Evolutionary conservation across 208 protist species (phyloP).

Genomic region (Wallacemonas sp.): DNA sequence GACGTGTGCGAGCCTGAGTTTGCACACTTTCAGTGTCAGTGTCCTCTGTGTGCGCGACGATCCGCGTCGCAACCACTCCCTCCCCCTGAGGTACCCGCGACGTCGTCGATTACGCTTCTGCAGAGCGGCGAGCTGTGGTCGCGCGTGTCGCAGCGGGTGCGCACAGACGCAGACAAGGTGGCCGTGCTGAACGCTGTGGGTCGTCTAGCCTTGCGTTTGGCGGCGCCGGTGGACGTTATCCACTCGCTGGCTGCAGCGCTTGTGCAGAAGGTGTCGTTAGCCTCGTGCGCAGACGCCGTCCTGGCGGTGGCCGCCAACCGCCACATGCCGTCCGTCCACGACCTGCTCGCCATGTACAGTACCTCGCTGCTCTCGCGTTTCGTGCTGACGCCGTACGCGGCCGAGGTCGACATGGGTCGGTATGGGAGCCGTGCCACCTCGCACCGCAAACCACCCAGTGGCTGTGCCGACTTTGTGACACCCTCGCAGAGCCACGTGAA

Average conservation of each 20-base stretch:
- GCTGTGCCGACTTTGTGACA: constrained; percentile 11
- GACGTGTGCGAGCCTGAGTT: constrained; percentile 31
- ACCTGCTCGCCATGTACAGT: constrained; percentile 22
- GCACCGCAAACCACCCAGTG: constrained; percentile 19
- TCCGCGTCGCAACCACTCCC: neutral
- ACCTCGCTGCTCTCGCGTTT: constrained; percentile 46
- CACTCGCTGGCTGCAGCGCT: constrained; percentile 27
- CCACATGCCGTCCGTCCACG: constrained; percentile 24
- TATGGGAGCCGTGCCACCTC: neutral
- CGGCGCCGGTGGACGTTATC: constrained; percentile 15
- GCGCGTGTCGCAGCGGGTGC: constrained; percentile 23
- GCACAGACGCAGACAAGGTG: constrained; percentile 5
- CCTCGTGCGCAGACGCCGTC: constrained; percentile 31
- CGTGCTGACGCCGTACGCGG: constrained; percentile 21
- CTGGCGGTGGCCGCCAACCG: constrained; percentile 51
- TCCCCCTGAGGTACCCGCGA: constrained; percentile 33
- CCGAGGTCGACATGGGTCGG: neutral
- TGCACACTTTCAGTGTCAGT: constrained; percentile 70
- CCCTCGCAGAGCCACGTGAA: constrained; percentile 34
- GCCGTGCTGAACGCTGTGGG: constrained; percentile 59
- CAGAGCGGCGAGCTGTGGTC: constrained; percentile 18
- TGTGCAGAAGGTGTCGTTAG: constrained; percentile 26
- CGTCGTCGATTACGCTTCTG: constrained; percentile 34
- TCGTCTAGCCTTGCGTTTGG: constrained; percentile 60
- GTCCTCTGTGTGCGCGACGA: constrained; percentile 19